phyloP scores from a whole-genome alignment of 345 rosid genomes.

The Moricandia moricandioides region DNA sequence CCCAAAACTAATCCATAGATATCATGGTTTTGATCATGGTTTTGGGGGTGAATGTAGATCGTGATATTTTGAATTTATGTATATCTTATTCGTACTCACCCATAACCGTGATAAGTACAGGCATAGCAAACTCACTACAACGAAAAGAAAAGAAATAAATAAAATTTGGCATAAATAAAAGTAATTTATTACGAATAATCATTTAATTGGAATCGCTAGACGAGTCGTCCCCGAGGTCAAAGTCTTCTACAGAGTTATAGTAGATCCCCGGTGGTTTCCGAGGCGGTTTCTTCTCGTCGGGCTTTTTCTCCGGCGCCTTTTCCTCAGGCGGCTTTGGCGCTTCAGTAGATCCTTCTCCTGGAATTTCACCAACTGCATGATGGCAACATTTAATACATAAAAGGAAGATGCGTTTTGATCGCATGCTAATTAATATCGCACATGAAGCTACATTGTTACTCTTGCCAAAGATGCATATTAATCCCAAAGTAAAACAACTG shows the following conservation, averaged over 20 bases:
- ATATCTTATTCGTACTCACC: too few species aligned
- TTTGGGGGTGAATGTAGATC: neutral
- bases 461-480: too few species aligned
- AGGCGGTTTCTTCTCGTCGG: neutral
- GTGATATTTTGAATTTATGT: neutral
- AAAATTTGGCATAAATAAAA: neutral
- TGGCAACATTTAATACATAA: too few species aligned
- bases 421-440: too few species aligned
- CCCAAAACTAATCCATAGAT: too few species aligned
- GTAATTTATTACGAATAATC: neutral
- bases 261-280: neutral
- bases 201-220: neutral
- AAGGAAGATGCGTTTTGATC: too few species aligned
- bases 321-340: neutral
- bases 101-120: neutral
- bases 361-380: too few species aligned
- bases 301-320: neutral
- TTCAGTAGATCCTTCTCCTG: too few species aligned
- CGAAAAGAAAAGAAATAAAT: neutral
- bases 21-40: neutral
- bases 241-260: neutral
- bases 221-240: neutral
- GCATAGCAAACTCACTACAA: neutral
- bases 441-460: too few species aligned
- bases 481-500: too few species aligned